These are phyloP conservation scores for Boletus eberwhitei DNA, from an alignment of 768 basidiomycete genomes.

Conservation along the genomic window DNA sequence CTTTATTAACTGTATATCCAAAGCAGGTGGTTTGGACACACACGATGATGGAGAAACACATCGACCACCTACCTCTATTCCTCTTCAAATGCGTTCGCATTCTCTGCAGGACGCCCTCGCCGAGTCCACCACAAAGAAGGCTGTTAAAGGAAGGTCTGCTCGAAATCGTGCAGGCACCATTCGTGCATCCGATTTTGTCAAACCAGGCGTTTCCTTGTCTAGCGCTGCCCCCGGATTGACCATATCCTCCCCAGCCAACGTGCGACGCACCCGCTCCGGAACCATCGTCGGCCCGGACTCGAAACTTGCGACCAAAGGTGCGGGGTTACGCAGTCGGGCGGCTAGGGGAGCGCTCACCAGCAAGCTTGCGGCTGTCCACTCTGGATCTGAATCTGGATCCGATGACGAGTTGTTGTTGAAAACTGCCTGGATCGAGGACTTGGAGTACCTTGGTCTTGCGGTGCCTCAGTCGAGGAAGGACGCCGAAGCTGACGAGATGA, in stretches of 20 bases:
- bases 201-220: slow-evolving; percentile 5
- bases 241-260: slow-evolving; percentile 8
- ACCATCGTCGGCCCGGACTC: slow-evolving; percentile 39
- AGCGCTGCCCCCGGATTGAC: not conserved
- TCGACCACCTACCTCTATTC: not conserved
- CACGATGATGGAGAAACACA: slow-evolving; percentile 9
- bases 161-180: slow-evolving; percentile 50
- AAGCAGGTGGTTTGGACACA: slow-evolving; percentile 12
- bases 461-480: slow-evolving; percentile 2
- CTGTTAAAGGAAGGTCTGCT: slow-evolving; percentile 2
- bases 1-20: slow-evolving; percentile 7
- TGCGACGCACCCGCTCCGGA: slow-evolving; percentile 47
- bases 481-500: slow-evolving; percentile 27
- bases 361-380: not conserved
- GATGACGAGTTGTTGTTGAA: slow-evolving; percentile 27
- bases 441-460: slow-evolving; percentile 21
- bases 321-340: not conserved
- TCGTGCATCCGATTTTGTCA: slow-evolving; percentile 45
- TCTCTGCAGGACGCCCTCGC: slow-evolving; percentile 20
- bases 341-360: not conserved
- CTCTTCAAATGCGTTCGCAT: slow-evolving; percentile 15
- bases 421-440: slow-evolving; percentile 18
- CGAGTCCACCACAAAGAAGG: slow-evolving; percentile 11
- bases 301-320: slow-evolving; percentile 13
- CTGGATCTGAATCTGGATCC: slow-evolving; percentile 15